Evolutionary conservation across 805 yeast species (phyloP), one percentile per base, ranked within the genome.

Genomic region (Candida nanaspora): DNA sequence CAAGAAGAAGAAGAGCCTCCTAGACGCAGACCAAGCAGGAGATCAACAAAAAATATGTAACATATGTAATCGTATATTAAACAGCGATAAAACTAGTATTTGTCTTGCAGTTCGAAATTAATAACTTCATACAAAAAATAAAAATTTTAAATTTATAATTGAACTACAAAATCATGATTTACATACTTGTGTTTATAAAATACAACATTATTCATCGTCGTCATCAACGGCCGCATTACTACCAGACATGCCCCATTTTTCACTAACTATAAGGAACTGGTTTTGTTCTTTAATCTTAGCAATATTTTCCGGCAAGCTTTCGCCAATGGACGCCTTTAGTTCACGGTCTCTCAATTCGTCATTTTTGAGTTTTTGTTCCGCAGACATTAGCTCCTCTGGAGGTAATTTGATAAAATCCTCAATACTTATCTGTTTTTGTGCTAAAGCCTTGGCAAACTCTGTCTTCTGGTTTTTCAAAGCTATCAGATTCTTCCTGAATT

Each of bases 231-330:
- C 59, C 10, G 64, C 64, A 4, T 63, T 60, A 40, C 64, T 59
- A 40, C 53, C 62, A 16, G 57, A 54, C 6, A 59, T 37, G 2
- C 65, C 65, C 66, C 66, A 61, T 42, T 61, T 61, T 37, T 61
- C 63, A 31, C 56, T 42, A 0, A 48, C 50, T 30, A 59, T 43
- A 6, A 53, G 53, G 18, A 52, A 51, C 31, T 51, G 54, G 20
- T 52, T 53, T 33, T 49, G 53, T 11, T 46, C 46, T 35, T 57
- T 53, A 6, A 56, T 45, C 14, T 52, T 48, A 20, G 55, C 53
- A 13, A 61, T 57, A 10, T 49, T 55, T 3, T 49, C 54, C 1
- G 61, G 59, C n/a, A 53, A 26, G 20, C 43, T 49, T 18, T 47
- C 45, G 1, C 55, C 49, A 13, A 61, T 53, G 21, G 46, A 48